These are phyloP conservation scores for Epipyxis sp. DNA, from an alignment of 108 stramenopile genomes.

Conservation along the genomic window DNA sequence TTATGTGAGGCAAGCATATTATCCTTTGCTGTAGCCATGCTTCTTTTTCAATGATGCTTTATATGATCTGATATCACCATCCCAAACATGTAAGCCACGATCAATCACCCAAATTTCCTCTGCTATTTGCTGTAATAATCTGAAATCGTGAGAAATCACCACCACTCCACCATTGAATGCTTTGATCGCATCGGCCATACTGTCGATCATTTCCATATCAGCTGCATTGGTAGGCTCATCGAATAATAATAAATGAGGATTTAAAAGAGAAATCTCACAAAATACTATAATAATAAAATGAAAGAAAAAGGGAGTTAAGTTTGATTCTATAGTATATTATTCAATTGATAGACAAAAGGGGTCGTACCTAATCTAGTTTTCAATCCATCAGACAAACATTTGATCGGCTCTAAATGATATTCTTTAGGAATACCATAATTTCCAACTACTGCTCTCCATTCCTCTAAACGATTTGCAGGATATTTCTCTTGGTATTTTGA, in stretches of 20 bases:
- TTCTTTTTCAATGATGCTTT: slow-evolving; percentile 49
- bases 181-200: slow-evolving; percentile 32
- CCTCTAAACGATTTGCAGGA: slow-evolving; percentile 47
- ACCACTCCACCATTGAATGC: slow-evolving; percentile 36
- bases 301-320: too few species aligned
- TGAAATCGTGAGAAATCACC: slow-evolving; percentile 34
- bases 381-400: slow-evolving; percentile 9
- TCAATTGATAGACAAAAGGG: too few species aligned
- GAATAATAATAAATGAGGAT: slow-evolving; percentile 25
- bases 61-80: slow-evolving; percentile 51
- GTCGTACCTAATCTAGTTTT: too few species aligned
- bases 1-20: too few species aligned
- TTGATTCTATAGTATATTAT: too few species aligned
- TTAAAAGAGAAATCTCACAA: slow-evolving; percentile 27
- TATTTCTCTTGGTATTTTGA: slow-evolving; percentile 49
- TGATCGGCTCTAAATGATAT: slow-evolving; percentile 45
- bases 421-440: slow-evolving; percentile 53
- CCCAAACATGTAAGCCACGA: slow-evolving; percentile 33
- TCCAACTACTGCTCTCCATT: slow-evolving; percentile 51
- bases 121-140: not conserved
- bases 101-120: slow-evolving; percentile 33
- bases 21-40: slow-evolving; percentile 16
- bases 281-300: too few species aligned
- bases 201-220: slow-evolving; percentile 31
- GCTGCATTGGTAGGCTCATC: slow-evolving; percentile 35